Conservation (phyloP, 192 early-diverging fungal species). For the Geosiphon pyriformis region DNA sequence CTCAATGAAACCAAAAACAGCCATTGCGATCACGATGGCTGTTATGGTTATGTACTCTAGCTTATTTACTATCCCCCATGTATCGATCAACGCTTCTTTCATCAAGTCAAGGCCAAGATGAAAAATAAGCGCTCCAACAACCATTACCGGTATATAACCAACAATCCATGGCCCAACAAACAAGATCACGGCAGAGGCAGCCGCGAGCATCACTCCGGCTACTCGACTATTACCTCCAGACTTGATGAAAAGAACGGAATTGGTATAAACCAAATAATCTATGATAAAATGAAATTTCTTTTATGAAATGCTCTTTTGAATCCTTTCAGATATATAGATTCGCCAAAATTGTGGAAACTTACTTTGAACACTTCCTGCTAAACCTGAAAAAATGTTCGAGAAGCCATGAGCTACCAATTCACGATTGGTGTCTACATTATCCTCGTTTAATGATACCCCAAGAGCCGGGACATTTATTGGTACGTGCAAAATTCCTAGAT, state of each 20-base stretch:
- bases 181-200: constrained; percentile 69
- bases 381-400: constrained; percentile 78
- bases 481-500: constrained; percentile 82
- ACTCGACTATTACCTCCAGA: constrained; percentile 83
- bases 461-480: constrained; percentile 95
- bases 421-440: constrained; percentile 84
- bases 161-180: constrained; percentile 82
- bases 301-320: background rate
- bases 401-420: constrained; percentile 92
- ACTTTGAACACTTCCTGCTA: constrained; percentile 73
- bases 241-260: constrained; percentile 87
- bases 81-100: constrained; percentile 87
- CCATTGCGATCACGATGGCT: constrained; percentile 84
- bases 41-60: constrained; percentile 90
- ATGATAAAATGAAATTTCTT: background rate
- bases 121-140: constrained; percentile 94
- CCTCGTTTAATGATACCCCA: constrained; percentile 82
- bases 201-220: constrained; percentile 80
- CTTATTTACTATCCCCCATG: constrained; percentile 73
- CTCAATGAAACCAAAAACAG: constrained; percentile 89
- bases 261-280: constrained; percentile 92
- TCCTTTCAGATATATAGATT: background rate
- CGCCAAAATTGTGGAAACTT: constrained; percentile 23
- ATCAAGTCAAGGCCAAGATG: constrained; percentile 91
- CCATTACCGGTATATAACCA: constrained; percentile 88